A percentile compares a stretch with the other conserved stretches of the same genome.
phyloP scores from a whole-genome alignment of 345 rosid genomes.

The Bruguiera sexangula region DNA sequence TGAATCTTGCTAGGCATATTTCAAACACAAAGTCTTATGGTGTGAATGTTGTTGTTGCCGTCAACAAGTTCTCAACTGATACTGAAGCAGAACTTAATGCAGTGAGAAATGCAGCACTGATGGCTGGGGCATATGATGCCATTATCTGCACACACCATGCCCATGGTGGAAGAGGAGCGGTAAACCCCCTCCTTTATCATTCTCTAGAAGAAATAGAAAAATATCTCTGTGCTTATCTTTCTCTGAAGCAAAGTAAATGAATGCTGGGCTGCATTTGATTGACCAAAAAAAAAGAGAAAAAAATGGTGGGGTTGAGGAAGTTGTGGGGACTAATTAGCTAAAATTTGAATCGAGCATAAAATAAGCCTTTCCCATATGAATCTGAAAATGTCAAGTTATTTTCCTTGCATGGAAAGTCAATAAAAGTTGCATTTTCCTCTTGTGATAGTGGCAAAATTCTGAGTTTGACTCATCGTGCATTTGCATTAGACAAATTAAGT shows the following conservation, averaged over 20 bases:
- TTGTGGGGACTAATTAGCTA: no score
- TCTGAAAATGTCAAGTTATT: no score
- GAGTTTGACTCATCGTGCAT: neutral
- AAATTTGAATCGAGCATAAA: no score
- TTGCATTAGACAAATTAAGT: neutral
- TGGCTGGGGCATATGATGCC: slow-evolving; percentile 93
- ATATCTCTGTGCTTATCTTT: neutral
- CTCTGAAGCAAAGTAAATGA: neutral
- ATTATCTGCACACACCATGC: slow-evolving; percentile 93
- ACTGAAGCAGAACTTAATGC: slow-evolving; percentile 82
- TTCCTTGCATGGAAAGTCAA: neutral
- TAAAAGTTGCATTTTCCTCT: neutral
- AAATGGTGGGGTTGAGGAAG: no score
- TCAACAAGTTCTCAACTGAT: slow-evolving; percentile 90
- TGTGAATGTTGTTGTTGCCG: slow-evolving; percentile 92
- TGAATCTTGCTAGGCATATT: slow-evolving; percentile 90
- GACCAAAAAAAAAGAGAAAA: no score
- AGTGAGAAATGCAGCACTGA: slow-evolving; percentile 75
- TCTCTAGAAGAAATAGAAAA: neutral
- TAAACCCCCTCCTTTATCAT: slow-evolving; percentile 27
- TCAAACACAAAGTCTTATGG: slow-evolving; percentile 82
- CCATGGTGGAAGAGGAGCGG: slow-evolving; percentile 98
- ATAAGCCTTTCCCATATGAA: no score
- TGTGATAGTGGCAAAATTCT: neutral
- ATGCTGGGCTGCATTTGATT: no score